A percentile compares a stretch with the other conserved stretches of the same genome.
These are phyloP conservation scores for Exophiala sp. DNA, from an alignment of 2,329 filamentous ascomycete species.

Conservation along the genomic window DNA sequence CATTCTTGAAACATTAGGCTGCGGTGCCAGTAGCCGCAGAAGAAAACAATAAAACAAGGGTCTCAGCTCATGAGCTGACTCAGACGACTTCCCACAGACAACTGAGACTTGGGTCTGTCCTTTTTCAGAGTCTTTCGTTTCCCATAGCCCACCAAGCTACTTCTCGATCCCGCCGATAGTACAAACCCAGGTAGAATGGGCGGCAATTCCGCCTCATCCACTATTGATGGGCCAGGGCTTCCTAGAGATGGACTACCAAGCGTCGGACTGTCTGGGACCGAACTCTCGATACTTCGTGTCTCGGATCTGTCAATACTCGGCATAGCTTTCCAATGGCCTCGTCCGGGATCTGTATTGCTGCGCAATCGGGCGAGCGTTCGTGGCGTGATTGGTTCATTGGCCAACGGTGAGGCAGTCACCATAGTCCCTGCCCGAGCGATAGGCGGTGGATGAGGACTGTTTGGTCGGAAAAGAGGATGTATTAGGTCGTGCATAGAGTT, in stretches of 20 bases:
- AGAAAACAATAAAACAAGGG: background rate
- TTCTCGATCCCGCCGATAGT: slow-evolving; percentile 38
- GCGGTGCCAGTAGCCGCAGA: slow-evolving; percentile 22
- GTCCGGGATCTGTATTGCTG: slow-evolving; percentile 16
- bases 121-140: slow-evolving; percentile 28
- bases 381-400: slow-evolving; percentile 50
- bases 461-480: slow-evolving; percentile 56
- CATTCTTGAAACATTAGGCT: slow-evolving; percentile 3
- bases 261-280: slow-evolving; percentile 15
- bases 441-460: slow-evolving; percentile 52
- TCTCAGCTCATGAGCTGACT: slow-evolving; percentile 15
- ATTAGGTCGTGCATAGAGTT: slow-evolving; percentile 49
- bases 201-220: slow-evolving; percentile 25
- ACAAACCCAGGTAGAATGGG: slow-evolving; percentile 41
- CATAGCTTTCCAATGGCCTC: slow-evolving; percentile 26
- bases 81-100: slow-evolving; percentile 15
- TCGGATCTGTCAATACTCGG: slow-evolving; percentile 27
- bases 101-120: slow-evolving; percentile 8
- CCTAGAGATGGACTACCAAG: slow-evolving; percentile 17
- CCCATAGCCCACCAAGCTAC: slow-evolving; percentile 33
- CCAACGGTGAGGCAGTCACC: slow-evolving; percentile 53
- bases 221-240: slow-evolving; percentile 29
- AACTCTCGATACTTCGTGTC: slow-evolving; percentile 20
- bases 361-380: slow-evolving; percentile 37
- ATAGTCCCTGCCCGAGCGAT: slow-evolving; percentile 52